These are phyloP conservation scores for Lipomyces anomalus DNA, from an alignment of 805 yeast species.

Conservation along the genomic window DNA sequence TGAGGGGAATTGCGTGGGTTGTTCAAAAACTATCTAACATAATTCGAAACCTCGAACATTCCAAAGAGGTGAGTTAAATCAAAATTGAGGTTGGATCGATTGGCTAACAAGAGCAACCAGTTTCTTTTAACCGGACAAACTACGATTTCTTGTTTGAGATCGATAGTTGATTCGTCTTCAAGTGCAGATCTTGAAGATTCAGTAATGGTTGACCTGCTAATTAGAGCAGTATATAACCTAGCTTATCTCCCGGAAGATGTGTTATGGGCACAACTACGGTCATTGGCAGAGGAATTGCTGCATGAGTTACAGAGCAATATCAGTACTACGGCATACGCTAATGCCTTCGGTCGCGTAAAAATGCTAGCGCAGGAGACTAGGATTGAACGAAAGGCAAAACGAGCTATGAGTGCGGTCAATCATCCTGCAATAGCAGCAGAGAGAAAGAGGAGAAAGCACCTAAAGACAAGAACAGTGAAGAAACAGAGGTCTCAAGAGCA, in stretches of 20 bases:
- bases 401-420: not conserved
- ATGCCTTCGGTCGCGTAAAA: conserved; percentile 1
- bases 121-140: not conserved
- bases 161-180: not conserved
- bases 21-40: not conserved
- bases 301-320: not conserved
- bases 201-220: not conserved
- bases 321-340: not conserved
- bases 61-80: too few species aligned
- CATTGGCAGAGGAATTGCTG: not conserved
- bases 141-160: not conserved
- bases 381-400: conserved; percentile 74
- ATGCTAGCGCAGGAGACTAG: conserved; percentile 80
- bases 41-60: not conserved
- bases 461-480: not conserved
- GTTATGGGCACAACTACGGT: not conserved
- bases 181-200: not conserved
- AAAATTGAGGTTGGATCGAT: too few species aligned
- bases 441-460: not conserved
- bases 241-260: not conserved
- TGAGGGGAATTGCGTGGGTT: not conserved
- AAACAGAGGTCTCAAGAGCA: not conserved
- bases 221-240: not conserved
- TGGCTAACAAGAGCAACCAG: too few species aligned
- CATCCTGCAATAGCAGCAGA: not conserved